Evolutionary conservation across 352 stramenopile species (phyloP).

Genomic region (Phytophthora aleatoria): DNA sequence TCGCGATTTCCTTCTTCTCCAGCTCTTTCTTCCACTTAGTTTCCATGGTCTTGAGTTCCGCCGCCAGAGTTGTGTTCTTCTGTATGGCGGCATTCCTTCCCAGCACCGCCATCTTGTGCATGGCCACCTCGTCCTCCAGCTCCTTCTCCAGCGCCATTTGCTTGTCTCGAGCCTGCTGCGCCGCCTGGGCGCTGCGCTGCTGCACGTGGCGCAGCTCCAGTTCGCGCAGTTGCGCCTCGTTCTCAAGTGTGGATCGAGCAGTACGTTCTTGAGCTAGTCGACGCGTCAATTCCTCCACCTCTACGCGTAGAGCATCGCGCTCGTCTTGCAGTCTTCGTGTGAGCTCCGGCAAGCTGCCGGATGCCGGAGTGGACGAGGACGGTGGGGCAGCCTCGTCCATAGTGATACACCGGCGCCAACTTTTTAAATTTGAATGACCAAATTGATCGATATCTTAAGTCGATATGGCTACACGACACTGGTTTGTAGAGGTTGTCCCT

Average conservation of each 20-base stretch:
- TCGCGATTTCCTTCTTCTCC: slow-evolving; percentile 61
- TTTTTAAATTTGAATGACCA: slow-evolving; percentile 35
- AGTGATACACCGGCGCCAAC: slow-evolving; percentile 5
- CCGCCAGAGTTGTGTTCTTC: slow-evolving; percentile 53
- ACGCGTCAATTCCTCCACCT: slow-evolving; percentile 59
- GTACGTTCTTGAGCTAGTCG: slow-evolving; percentile 48
- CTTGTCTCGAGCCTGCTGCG: slow-evolving; percentile 55
- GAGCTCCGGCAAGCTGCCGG: slow-evolving; percentile 52
- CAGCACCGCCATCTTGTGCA: slow-evolving; percentile 59
- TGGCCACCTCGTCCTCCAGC: slow-evolving; percentile 58
- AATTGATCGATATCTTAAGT: not conserved
- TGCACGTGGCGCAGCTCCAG: slow-evolving; percentile 73
- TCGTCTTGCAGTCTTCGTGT: slow-evolving; percentile 70
- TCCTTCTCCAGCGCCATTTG: slow-evolving; percentile 60
- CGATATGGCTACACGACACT: slow-evolving; percentile 15
- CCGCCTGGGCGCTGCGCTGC: slow-evolving; percentile 56
- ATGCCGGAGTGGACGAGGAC: slow-evolving; percentile 15
- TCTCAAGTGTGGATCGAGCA: slow-evolving; percentile 45
- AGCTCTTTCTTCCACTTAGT: slow-evolving; percentile 66
- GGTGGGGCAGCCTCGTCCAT: slow-evolving; percentile 19
- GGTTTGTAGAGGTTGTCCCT: not conserved
- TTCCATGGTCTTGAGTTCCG: slow-evolving; percentile 59
- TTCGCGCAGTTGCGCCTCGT: slow-evolving; percentile 68
- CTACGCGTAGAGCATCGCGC: slow-evolving; percentile 48
- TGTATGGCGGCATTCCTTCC: slow-evolving; percentile 55